Evolutionary conservation across 345 rosid genomes (phyloP).

Genomic region (Garcia nutans): DNA sequence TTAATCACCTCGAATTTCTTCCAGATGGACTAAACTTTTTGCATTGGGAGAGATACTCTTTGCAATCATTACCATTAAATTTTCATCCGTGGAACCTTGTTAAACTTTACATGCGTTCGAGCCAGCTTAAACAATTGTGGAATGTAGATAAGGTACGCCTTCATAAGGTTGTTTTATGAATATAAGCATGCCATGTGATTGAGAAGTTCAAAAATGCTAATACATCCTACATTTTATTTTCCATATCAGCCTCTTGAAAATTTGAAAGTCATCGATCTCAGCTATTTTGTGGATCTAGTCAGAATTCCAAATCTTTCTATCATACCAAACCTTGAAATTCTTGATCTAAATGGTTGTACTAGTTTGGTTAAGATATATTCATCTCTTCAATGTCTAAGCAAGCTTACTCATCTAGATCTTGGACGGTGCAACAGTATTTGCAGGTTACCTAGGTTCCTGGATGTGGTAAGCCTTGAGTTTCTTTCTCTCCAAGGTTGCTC

Average conservation of each 20-base stretch:
- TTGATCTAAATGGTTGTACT: too few species aligned
- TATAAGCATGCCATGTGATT: background rate
- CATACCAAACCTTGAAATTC: too few species aligned
- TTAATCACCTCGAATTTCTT: background rate
- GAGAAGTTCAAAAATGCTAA: background rate
- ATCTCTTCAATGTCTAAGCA: too few species aligned
- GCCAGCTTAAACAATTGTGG: constrained; percentile 2
- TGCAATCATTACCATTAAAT: background rate
- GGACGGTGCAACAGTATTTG: too few species aligned
- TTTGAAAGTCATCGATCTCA: constrained; percentile 2
- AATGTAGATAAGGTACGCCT: constrained; percentile 6
- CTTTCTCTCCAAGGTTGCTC: too few species aligned
- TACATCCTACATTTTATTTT: background rate
- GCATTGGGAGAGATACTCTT: background rate
- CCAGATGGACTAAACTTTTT: constrained; percentile 3
- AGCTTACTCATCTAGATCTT: too few species aligned
- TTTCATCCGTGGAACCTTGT: background rate
- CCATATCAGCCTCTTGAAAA: constrained; percentile 8
- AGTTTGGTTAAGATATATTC: too few species aligned
- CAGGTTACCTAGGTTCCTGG: too few species aligned
- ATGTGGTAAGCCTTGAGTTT: too few species aligned
- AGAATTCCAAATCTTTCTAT: background rate
- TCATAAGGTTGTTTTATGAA: background rate
- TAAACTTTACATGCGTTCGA: background rate
- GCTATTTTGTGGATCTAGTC: background rate